Percentiles rank a stretch among this genome's conserved stretches.
These are phyloP conservation scores for Irpex lacteus DNA, from an alignment of 1,284 basidiomycete species.

Conservation along the genomic window DNA sequence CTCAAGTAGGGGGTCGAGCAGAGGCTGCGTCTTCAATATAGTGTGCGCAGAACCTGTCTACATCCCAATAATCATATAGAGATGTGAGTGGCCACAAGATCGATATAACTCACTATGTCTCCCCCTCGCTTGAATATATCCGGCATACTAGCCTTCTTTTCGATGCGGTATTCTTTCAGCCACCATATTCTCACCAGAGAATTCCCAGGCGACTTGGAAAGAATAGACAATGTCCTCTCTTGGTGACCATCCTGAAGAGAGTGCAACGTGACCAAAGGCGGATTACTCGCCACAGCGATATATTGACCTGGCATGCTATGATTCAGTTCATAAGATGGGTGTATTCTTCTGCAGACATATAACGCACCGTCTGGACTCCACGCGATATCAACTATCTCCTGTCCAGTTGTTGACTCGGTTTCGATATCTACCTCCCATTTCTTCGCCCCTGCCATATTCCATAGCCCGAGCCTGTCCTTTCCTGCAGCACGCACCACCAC, in stretches of 20 bases:
- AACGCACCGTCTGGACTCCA: constrained; percentile 80
- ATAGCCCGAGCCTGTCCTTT: constrained; percentile 67
- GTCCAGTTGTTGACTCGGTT: constrained; percentile 38
- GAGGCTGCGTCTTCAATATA: constrained; percentile 61
- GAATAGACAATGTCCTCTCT: constrained; percentile 42
- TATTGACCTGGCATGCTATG: constrained; percentile 51
- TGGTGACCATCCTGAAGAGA: constrained; percentile 72
- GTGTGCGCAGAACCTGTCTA: constrained; percentile 78
- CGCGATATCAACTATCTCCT: constrained; percentile 55
- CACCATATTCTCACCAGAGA: constrained; percentile 64
- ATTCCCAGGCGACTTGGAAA: constrained; percentile 6
- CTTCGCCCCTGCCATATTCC: constrained; percentile 76
- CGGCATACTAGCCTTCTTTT: constrained; percentile 47
- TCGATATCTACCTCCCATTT: constrained; percentile 75
- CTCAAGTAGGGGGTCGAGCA: constrained; percentile 65
- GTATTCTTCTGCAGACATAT: constrained; percentile 6
- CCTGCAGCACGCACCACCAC: constrained; percentile 63
- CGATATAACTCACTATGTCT: constrained; percentile 49
- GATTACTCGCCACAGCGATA: constrained; percentile 70
- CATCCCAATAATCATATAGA: constrained; percentile 7
- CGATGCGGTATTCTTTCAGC: constrained; percentile 51
- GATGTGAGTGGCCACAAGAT: constrained; percentile 1
- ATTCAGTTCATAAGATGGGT: constrained; percentile 17
- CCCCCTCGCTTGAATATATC: constrained; percentile 72
- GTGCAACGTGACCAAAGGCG: constrained; percentile 63